Evolutionary conservation across 2,329 filamentous ascomycete species (phyloP), one percentile per base, ranked within the genome.

Genomic region (Colletotrichum musicola): DNA sequence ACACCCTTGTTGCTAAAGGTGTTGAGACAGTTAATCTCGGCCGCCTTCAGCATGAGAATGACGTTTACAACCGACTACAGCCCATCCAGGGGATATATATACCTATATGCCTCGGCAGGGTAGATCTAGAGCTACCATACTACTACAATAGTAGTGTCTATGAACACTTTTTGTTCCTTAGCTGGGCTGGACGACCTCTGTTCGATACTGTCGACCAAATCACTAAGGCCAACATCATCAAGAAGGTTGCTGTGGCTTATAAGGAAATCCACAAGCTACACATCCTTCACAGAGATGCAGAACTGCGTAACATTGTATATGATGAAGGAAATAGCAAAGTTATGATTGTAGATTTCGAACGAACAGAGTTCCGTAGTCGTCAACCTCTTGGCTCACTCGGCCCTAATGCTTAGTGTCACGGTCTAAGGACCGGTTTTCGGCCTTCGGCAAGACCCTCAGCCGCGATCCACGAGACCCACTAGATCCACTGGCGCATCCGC

Each of bases 1-100:
- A 83, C 55, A 81, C 72, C 20, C 20, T 82, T 20, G 75, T 82
- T 2, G 79, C 79, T 14, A 83, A 83, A 71, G 80, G 78, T 4
- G 73, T 82, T 14, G 74, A 81, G 71, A 44, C 22, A 0, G 10
- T 59, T 5, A 56, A 79, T 55, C 30, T 64, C 1, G 20, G 3
- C 5, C 57, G 59, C 35, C 70, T 82, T 3, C 71, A 62, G 18
- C 68, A 79, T 56, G 75, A 82, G 61, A 72, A 75, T 7, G 27
- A 74, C 7, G 67, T 81, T 0, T 82, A 82, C 63, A 49, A 74
- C 55, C 64, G 63, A 20, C 62, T 81, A 9, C 25, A 27, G 9
- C 44, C 68, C 13, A 71, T 81, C 46, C 75, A 82, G 64, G 80
- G 80, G 18, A 72, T 72, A 30, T 42, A 73, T 62, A 62, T 81